Base-by-base conservation (phyloP, 805 yeast species). In the Candida chilensis region DNA sequence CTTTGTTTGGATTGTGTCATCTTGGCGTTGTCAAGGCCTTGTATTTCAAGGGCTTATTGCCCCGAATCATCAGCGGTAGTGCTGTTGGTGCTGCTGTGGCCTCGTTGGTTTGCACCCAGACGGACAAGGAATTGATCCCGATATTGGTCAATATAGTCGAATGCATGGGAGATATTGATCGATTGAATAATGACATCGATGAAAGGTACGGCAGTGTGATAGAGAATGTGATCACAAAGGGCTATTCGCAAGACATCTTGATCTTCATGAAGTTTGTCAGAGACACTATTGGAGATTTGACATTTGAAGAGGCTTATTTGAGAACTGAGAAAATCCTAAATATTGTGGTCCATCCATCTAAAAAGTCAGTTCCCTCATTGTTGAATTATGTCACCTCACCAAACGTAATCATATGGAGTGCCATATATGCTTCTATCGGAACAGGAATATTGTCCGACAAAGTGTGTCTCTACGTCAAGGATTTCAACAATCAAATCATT, bases 21-120 rank as follows among this genome's bases (percentile, higher is more conserved):
- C 49, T 92, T 20, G 98, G 98, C 2, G 95, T 88, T 1, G 83
- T 90, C 6, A 80, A 81, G 38, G 90, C 92, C 0, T 60, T 92
- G n/a, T 71, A 79, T 36, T 68, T 70, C 39, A 76, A 80, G 38
- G 79, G 82, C 1, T 56, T 88, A 22, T 60, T 92, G 30, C 98
- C 98, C 0, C 60, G 81, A 25, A 82, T 92, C 2, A 74, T 90
- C 15, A 83, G 90, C 5, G 98, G 98, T 0, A 81, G 88, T 34
- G 92, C 96, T 0, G 82, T 86, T 36, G 98, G 98, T 2, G 94
- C 97, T 0, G 79, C 88, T 2, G 87, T 88, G 13, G 97, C 95
- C 0, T 76, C 94, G 0, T 60, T 86, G 21, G 83, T 82, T 1
- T 86, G 96, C 45, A 73, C 85, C 9, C 58, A 82, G 37, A 64